Conservation (phyloP, 2,329 filamentous ascomycete genomes). For the Talaromyces pinophilus region DNA sequence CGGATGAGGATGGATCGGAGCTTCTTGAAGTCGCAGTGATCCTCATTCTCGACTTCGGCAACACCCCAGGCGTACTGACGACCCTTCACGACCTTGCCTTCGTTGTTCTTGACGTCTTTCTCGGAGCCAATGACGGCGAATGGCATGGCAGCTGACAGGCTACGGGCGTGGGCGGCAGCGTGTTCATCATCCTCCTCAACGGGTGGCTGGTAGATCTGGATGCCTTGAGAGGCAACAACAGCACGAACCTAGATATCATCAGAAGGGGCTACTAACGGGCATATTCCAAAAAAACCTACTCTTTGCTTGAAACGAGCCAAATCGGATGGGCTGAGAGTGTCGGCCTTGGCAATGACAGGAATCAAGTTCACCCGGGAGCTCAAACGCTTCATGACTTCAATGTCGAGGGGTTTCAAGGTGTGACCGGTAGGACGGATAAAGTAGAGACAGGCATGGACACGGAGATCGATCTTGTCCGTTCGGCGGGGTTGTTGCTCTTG, state of each 20-base stretch:
- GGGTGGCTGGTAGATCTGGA: slow-evolving; percentile 99
- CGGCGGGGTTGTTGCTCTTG: slow-evolving; percentile 99
- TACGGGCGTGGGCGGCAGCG: slow-evolving; percentile 89
- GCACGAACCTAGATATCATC: slow-evolving; percentile 69
- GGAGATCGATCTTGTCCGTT: slow-evolving; percentile 97
- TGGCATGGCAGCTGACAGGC: slow-evolving; percentile 94
- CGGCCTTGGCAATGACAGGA: slow-evolving; percentile 96
- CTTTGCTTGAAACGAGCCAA: slow-evolving; percentile 92
- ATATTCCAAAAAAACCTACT: slow-evolving; percentile 52
- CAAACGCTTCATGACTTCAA: slow-evolving; percentile 99
- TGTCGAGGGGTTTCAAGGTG: slow-evolving; percentile 96
- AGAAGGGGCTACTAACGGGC: slow-evolving; percentile 28
- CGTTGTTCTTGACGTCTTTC: slow-evolving; percentile 96
- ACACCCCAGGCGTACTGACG: slow-evolving; percentile 99
- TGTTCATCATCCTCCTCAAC: slow-evolving; percentile 98
- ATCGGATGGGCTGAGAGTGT: slow-evolving; percentile 91
- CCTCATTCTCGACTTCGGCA: slow-evolving; percentile 98
- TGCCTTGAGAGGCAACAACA: slow-evolving; percentile 96
- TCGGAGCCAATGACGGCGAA: slow-evolving; percentile 99
- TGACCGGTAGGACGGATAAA: slow-evolving; percentile 99
- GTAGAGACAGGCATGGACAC: slow-evolving; percentile 97
- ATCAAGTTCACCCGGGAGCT: slow-evolving; percentile 98
- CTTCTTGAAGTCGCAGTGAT: slow-evolving; percentile 99
- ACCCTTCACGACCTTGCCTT: slow-evolving; percentile 96
- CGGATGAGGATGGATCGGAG: slow-evolving; percentile 97